phyloP scores from a whole-genome alignment of 805 yeast species.

The Zygotorulaspora sp. region DNA sequence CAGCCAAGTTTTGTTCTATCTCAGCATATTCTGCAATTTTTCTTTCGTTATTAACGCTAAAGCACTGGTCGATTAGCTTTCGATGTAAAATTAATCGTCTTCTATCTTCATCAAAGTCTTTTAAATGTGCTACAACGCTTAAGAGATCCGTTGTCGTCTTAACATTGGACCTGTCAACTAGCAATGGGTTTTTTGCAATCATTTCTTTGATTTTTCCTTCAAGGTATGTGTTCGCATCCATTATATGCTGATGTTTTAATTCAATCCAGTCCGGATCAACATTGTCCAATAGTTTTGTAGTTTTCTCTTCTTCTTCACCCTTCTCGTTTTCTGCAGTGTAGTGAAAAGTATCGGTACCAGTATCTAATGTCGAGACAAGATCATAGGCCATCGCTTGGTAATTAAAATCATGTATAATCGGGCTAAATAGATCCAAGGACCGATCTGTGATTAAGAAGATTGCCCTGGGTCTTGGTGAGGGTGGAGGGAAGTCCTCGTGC shows the following conservation, averaged over 20 bases:
- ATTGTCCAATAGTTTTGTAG: conserved; percentile 49
- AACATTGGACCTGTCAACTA: conserved; percentile 63
- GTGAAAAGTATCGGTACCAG: conserved; percentile 43
- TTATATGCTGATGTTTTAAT: conserved; percentile 68
- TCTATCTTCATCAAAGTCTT: conserved; percentile 65
- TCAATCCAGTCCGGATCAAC: conserved; percentile 66
- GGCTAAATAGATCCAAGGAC: conserved; percentile 75
- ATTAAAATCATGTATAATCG: conserved; percentile 81
- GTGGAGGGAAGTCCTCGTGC: conserved; percentile 58
- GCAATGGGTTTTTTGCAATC: conserved; percentile 65
- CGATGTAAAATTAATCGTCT: conserved; percentile 56
- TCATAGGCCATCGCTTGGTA: conserved; percentile 93
- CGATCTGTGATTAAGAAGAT: conserved; percentile 77
- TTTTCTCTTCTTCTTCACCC: conserved; percentile 41
- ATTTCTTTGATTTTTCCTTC: conserved; percentile 57
- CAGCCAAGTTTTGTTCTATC: conserved; percentile 77
- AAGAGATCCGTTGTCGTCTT: conserved; percentile 66
- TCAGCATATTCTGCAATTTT: conserved; percentile 71
- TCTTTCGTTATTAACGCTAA: conserved; percentile 52
- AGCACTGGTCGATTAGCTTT: conserved; percentile 59
- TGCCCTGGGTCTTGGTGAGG: conserved; percentile 59
- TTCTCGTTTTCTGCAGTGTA: conserved; percentile 55
- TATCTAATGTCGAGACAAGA: conserved; percentile 44
- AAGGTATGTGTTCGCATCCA: conserved; percentile 64
- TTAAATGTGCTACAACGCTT: conserved; percentile 66